Base-by-base conservation (phyloP, 768 basidiomycete genomes). In the Hericium alpestre region DNA sequence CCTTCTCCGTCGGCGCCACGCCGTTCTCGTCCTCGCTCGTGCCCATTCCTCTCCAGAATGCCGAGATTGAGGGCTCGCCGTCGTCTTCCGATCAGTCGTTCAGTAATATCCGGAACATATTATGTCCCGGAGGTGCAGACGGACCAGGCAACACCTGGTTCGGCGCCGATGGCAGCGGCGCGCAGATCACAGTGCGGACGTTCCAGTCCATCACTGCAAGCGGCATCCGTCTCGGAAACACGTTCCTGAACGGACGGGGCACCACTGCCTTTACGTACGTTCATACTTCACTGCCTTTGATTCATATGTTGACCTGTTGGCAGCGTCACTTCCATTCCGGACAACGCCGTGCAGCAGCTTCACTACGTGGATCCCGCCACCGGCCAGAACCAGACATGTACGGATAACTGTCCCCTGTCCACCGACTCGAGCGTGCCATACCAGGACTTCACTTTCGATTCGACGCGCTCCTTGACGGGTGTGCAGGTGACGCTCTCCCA, bases 151-250 rank as follows among this genome's bases (percentile, higher is more conserved):
- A 86, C 64, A 82, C 84, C 1, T 99, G 95, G 95, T 80, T 95
- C 54, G 87, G 84, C 38, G 75, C 79, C 51, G 85, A 91, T 65
- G 83, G 80, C 18, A 82, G 75, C 25, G 72, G 75, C 22, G 87
- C 91, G 1, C 75, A 87, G 55, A 79, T 98, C 62, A 92, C 87
- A 27, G 74, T 91, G 47, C 77, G 86, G 57, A 79, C 84, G n/a
- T 90, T 86, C 66, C 74, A 82, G 25, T 86, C 77, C 65, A 79
- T 90, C 56, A 82, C 79, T 51, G 87, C 83, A 3, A 83, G 76
- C 56, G 96, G 95, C 4, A 67, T 97, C 51, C 83, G 96, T 48
- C 74, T 99, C 27, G 94, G 93, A 25, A 98, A 99, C 72, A 94
- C 93, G 8, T 90, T 95, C 70, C 76, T 84, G 60, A 71, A 76